Percentiles rank a stretch among this genome's conserved stretches.
Conservation (phyloP, 208 protist species). For the Wallacemonas sp. region DNA sequence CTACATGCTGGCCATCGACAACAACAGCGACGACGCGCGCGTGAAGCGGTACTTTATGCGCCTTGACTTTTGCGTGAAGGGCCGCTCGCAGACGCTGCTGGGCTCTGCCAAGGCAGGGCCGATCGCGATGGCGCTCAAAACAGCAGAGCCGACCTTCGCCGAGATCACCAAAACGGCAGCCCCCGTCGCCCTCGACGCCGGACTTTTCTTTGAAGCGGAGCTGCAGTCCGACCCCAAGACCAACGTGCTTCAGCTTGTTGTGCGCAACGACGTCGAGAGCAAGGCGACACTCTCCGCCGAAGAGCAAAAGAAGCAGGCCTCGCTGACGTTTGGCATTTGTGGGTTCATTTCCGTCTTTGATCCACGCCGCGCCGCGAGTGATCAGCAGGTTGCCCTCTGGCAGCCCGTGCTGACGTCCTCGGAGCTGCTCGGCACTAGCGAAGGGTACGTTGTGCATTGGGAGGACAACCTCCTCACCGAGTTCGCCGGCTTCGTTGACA, state of each 20-base stretch:
- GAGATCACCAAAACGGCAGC: slow-evolving; percentile 19
- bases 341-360: slow-evolving; percentile 82
- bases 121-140: slow-evolving; percentile 37
- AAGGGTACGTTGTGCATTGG: slow-evolving; percentile 81
- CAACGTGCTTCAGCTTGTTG: slow-evolving; percentile 39
- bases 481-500: slow-evolving; percentile 67
- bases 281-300: not conserved
- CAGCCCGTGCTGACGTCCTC: slow-evolving; percentile 39
- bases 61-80: slow-evolving; percentile 69
- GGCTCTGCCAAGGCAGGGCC: slow-evolving; percentile 27
- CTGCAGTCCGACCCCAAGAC: slow-evolving; percentile 26
- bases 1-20: slow-evolving; percentile 61
- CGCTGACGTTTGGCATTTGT: slow-evolving; percentile 66
- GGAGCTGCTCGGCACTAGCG: slow-evolving; percentile 36
- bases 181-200: slow-evolving; percentile 25
- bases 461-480: slow-evolving; percentile 67
- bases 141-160: not conserved
- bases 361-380: slow-evolving; percentile 55
- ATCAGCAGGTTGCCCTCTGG: slow-evolving; percentile 86
- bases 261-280: slow-evolving; percentile 59
- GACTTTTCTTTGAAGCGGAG: slow-evolving; percentile 36
- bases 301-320: slow-evolving; percentile 24
- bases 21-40: slow-evolving; percentile 39
- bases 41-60: slow-evolving; percentile 48
- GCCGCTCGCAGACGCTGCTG: slow-evolving; percentile 58